These are phyloP conservation scores for Podospora anserina DNA, from an alignment of 495 filamentous ascomycete genomes.

Conservation along the genomic window DNA sequence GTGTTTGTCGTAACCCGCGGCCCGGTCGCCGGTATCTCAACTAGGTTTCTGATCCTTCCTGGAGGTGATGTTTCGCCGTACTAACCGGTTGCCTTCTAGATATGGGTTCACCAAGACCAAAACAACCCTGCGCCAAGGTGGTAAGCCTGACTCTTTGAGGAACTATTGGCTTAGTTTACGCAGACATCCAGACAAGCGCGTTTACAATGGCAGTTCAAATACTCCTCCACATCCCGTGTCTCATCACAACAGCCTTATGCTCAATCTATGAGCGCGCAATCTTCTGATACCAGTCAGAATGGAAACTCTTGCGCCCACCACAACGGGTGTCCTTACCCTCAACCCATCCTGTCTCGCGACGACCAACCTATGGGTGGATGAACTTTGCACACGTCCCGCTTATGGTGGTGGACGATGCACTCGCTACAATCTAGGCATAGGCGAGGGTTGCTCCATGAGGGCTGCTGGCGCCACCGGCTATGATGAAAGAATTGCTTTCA, in stretches of 20 bases:
- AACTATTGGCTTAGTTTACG: neutral
- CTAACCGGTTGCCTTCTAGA: neutral
- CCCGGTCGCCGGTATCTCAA: too few relatives aligned
- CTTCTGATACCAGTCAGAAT: neutral
- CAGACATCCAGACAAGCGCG: neutral
- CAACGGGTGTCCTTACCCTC: neutral
- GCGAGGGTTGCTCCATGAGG: neutral
- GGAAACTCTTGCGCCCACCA: neutral
- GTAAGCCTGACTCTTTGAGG: neutral
- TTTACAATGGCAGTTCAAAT: neutral
- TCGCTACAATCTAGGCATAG: too few relatives aligned
- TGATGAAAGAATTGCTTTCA: neutral
- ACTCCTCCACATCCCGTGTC: neutral
- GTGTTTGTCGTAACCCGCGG: too few relatives aligned
- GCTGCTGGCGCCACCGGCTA: neutral
- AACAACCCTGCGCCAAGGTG: neutral
- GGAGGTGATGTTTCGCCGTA: neutral
- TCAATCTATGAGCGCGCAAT: neutral
- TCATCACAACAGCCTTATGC: neutral
- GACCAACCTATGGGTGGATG: neutral
- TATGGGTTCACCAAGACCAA: neutral
- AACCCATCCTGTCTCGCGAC: neutral
- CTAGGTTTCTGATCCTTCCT: neutral
- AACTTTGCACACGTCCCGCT: too few relatives aligned
- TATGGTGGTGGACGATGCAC: too few relatives aligned